Evolutionary conservation across 345 rosid genomes (phyloP), one percentile per base, ranked within the genome.

Genomic region (Heritiera littoralis): DNA sequence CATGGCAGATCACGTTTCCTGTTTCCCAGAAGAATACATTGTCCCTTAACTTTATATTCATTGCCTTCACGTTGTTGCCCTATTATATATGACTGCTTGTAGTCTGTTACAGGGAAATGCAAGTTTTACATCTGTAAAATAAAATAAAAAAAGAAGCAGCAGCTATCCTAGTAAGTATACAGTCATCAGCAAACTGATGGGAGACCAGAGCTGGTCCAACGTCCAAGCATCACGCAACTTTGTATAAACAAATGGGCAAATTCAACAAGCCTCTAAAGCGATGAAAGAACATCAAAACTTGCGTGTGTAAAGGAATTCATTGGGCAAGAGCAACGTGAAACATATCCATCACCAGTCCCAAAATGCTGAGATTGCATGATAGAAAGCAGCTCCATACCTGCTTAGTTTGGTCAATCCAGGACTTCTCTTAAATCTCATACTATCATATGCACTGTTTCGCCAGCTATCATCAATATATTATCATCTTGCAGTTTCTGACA

Each of bases 391-490:
- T 9, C 12, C 60, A 6, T 66, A 84, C 79, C 78, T 82, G 28
- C 45, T 9, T 17, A 15, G 67, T 10, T 83, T 59, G 75, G 40
- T 76, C 52, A 59, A 13, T 54, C 64, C 28, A 9, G 70, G 56
- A 56, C 77, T 63, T 59, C 23, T 51, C 65, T 60, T 70, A 15
- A 64, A 69, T 59, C 64, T 85, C 83, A 83, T 76, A 87, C 89
- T 71, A 93, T 90, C 82, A 94, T 90, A 70, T 87, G 94, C 86
- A 92, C 95, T 77, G 75, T 86, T 9, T 87, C 98, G 14, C 88
- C 94, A 54, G 87, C 91, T 73, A 96, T 87, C 98, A 94, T 94
- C 86, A 96, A 89, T 84, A 88, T 90, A 85, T 96, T 96, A 81
- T 92, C 97, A 75, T 92, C 94, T 82, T 96, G 95, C 79, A 96